These are phyloP conservation scores for Zygoascus ofunaensis DNA, from an alignment of 805 yeast genomes.

Conservation along the genomic window DNA sequence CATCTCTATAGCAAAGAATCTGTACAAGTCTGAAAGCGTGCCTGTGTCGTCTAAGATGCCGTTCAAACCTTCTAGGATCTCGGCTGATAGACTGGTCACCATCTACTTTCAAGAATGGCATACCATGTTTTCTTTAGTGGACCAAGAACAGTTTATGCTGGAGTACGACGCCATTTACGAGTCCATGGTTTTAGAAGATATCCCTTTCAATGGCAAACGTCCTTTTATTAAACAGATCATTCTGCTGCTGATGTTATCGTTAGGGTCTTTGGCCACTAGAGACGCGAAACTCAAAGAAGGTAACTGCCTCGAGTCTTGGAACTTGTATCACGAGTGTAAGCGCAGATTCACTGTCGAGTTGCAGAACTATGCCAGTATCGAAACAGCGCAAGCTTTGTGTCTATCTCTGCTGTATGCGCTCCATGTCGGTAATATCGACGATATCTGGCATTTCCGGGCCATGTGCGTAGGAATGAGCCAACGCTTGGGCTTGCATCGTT, in stretches of 20 bases:
- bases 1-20: not conserved
- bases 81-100: conserved; percentile 59
- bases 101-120: conserved; percentile 76
- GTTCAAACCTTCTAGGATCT: conserved; percentile 41
- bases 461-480: conserved; percentile 74
- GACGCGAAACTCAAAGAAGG: conserved; percentile 4
- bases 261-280: conserved; percentile 20
- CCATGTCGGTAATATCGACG: conserved; percentile 61
- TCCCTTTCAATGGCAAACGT: not conserved
- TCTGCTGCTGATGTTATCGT: conserved; percentile 20
- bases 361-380: conserved; percentile 16
- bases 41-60: conserved; percentile 3
- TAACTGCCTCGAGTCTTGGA: conserved; percentile 4
- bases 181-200: not conserved
- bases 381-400: conserved; percentile 49
- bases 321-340: conserved; percentile 20
- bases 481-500: conserved; percentile 72
- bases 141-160: conserved; percentile 55
- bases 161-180: conserved; percentile 35
- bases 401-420: conserved; percentile 63
- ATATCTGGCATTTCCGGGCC: conserved; percentile 69
- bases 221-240: conserved; percentile 11
- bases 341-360: conserved; percentile 10
- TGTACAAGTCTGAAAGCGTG: not conserved
- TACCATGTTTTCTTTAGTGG: conserved; percentile 56